Evolutionary conservation across 805 yeast genomes (phyloP).

Genomic region (Candida chauliodis): DNA sequence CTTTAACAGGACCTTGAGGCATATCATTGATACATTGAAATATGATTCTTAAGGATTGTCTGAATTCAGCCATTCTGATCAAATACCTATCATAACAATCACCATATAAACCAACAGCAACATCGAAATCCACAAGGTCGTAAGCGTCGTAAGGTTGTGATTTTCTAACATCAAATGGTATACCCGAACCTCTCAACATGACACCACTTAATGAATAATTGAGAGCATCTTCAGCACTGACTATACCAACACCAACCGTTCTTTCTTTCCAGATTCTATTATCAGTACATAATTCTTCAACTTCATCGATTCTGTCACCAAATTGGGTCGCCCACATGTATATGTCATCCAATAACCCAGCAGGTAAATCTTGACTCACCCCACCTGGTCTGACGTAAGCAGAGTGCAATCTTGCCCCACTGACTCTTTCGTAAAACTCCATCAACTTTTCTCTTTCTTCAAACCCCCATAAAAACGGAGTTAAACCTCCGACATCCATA

Average conservation of each 20-base stretch:
- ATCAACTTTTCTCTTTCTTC: constrained; percentile 90
- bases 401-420: constrained; percentile 86
- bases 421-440: constrained; percentile 89
- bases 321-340: constrained; percentile 97
- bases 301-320: constrained; percentile 88
- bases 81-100: constrained; percentile 90
- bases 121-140: constrained; percentile 79
- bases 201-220: constrained; percentile 80
- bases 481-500: constrained; percentile 92
- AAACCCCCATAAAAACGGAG: constrained; percentile 92
- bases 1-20: constrained; percentile 91
- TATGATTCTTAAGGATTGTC: constrained; percentile 85
- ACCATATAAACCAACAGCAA: constrained; percentile 83
- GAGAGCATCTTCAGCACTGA: constrained; percentile 83
- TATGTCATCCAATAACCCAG: constrained; percentile 82
- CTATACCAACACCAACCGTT: constrained; percentile 74
- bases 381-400: constrained; percentile 93
- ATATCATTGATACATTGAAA: constrained; percentile 87
- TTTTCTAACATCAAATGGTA: constrained; percentile 82
- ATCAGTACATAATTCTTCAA: constrained; percentile 84
- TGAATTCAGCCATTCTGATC: constrained; percentile 86
- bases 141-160: constrained; percentile 89
- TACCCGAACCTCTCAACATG: constrained; percentile 88
- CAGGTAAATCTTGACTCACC: constrained; percentile 83
- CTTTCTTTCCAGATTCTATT: constrained; percentile 92